phyloP scores from a whole-genome alignment of 208 protist genomes.

The Lotmaria passim region DNA sequence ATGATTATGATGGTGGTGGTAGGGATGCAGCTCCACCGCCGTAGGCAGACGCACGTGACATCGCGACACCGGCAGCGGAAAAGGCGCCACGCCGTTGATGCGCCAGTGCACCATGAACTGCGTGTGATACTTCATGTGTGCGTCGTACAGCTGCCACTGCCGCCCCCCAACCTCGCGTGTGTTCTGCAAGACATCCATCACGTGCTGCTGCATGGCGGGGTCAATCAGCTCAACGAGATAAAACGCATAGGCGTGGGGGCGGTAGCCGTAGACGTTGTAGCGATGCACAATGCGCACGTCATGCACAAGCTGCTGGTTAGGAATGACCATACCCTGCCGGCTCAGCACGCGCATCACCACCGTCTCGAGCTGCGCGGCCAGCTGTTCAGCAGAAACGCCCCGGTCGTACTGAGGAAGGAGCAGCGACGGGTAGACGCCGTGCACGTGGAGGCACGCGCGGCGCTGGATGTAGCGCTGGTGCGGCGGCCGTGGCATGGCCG shows the following conservation, averaged over 20 bases:
- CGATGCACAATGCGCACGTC: constrained; percentile 60
- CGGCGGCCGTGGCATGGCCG: too few relatives aligned
- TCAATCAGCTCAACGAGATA: constrained; percentile 74
- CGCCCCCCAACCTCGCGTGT: constrained; percentile 55
- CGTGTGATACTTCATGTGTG: constrained; percentile 61
- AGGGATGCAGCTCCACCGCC: constrained; percentile 13
- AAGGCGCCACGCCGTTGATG: constrained; percentile 64
- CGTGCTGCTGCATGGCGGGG: constrained; percentile 35
- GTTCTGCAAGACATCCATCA: constrained; percentile 56
- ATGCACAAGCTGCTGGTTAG: constrained; percentile 66
- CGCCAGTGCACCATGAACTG: constrained; percentile 82
- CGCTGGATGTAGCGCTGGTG: constrained; percentile 31
- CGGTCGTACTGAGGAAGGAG: constrained; percentile 61
- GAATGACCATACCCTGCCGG: constrained; percentile 13
- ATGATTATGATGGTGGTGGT: not conserved
- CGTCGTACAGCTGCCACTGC: constrained; percentile 72
- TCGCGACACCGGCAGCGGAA: constrained; percentile 33
- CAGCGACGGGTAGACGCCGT: constrained; percentile 84
- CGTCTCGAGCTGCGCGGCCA: constrained; percentile 79
- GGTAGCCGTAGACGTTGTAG: constrained; percentile 83
- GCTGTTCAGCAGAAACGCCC: constrained; percentile 60
- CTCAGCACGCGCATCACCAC: constrained; percentile 45
- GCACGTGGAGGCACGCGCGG: constrained; percentile 77
- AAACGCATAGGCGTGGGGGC: constrained; percentile 42
- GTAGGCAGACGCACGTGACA: constrained; percentile 39